Conservation (phyloP, 2,329 filamentous ascomycete genomes). For the Anisogramma anomala region DNA sequence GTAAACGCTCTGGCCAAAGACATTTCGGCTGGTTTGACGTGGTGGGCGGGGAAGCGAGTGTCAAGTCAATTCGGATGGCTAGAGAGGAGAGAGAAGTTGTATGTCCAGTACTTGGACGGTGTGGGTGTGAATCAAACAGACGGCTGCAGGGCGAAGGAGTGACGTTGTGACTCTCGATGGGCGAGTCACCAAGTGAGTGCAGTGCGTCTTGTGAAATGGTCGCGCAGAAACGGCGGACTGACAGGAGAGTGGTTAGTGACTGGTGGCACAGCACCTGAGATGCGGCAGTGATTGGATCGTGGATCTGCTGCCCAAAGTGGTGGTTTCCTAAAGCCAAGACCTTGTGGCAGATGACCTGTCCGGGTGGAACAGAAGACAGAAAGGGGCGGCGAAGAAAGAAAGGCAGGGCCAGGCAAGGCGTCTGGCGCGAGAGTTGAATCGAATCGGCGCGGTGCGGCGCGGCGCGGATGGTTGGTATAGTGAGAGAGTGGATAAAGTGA, state of each 20-base stretch:
- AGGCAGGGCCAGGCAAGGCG: not conserved
- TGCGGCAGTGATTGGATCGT: conserved; percentile 7
- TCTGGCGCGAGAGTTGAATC: not conserved
- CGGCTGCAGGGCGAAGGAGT: not conserved
- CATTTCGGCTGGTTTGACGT: conserved; percentile 16
- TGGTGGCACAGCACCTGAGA: conserved; percentile 6
- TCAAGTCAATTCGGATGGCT: not conserved
- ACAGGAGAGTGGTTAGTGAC: conserved; percentile 4
- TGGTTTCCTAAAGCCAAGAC: not conserved
- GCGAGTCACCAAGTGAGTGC: conserved; percentile 4
- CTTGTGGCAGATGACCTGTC: conserved; percentile 13
- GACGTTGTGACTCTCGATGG: conserved; percentile 8
- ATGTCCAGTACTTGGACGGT: not conserved
- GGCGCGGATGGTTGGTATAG: too few species aligned
- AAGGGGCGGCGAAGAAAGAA: not conserved
- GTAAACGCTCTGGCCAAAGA: conserved; percentile 58
- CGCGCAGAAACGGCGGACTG: not conserved
- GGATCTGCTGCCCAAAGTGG: conserved; percentile 8
- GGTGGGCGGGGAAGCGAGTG: too few species aligned
- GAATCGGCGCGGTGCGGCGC: too few species aligned
- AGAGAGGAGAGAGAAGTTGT: too few species aligned
- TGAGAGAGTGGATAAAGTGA: too few species aligned
- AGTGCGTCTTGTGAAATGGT: not conserved
- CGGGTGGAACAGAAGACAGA: conserved; percentile 6
- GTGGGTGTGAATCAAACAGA: not conserved